phyloP scores from a whole-genome alignment of 2,329 filamentous ascomycete species.

The Hymenoscyphus occultus region DNA sequence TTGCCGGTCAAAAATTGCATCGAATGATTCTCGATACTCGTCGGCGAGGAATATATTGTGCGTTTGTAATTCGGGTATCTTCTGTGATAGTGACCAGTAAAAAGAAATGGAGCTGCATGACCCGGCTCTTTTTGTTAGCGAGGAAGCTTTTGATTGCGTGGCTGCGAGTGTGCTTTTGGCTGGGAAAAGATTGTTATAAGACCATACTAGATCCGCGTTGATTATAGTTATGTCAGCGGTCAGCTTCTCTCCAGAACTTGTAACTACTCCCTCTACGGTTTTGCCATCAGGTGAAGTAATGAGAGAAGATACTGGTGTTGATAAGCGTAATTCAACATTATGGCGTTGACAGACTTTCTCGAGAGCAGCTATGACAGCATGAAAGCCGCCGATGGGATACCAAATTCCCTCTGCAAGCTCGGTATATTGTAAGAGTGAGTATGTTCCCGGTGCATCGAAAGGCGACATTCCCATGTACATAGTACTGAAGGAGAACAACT shows the following conservation, averaged over 20 bases:
- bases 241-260: slow-evolving; percentile 56
- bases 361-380: slow-evolving; percentile 60
- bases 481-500: slow-evolving; percentile 69
- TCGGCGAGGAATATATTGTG: slow-evolving; percentile 79
- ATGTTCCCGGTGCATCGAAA: slow-evolving; percentile 72
- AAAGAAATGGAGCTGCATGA: slow-evolving; percentile 75
- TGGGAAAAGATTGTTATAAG: slow-evolving; percentile 65
- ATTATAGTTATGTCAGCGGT: slow-evolving; percentile 65
- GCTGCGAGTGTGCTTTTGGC: slow-evolving; percentile 6
- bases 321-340: slow-evolving; percentile 62
- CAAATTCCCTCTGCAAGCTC: slow-evolving; percentile 74
- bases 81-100: slow-evolving; percentile 66
- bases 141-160: slow-evolving; percentile 36
- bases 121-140: slow-evolving; percentile 48
- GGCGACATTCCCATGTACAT: slow-evolving; percentile 85
- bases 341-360: slow-evolving; percentile 59
- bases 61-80: slow-evolving; percentile 60
- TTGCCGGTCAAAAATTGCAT: slow-evolving; percentile 70
- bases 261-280: slow-evolving; percentile 55
- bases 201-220: slow-evolving; percentile 72
- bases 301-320: slow-evolving; percentile 55
- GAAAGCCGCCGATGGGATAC: slow-evolving; percentile 71
- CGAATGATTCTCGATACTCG: slow-evolving; percentile 69
- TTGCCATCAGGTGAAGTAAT: slow-evolving; percentile 50
- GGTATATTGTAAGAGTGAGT: slow-evolving; percentile 71